These are phyloP conservation scores for Vanderwaltozyma tropicalis DNA, from an alignment of 805 yeast genomes.

Conservation along the genomic window DNA sequence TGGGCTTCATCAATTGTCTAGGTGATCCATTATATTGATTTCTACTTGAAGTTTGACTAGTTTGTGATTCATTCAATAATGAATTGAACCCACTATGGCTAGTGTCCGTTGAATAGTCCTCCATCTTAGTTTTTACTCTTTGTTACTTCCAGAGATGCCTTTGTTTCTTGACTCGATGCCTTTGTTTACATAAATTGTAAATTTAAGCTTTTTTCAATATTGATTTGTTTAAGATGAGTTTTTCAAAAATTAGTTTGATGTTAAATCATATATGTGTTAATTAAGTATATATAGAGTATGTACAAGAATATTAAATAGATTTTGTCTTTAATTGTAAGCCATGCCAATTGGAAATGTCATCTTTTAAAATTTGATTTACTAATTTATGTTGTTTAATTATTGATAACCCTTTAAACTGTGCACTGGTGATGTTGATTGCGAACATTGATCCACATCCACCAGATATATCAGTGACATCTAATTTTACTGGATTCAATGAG, in stretches of 20 bases:
- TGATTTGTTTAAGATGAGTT: too few relatives aligned
- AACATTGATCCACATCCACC: constrained; percentile 99
- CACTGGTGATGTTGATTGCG: constrained; percentile 67
- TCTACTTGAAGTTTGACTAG: not conserved
- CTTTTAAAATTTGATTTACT: constrained; percentile 71
- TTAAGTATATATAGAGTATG: too few relatives aligned
- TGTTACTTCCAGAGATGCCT: too few relatives aligned
- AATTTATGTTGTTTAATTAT: constrained; percentile 88
- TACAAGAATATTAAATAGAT: not conserved
- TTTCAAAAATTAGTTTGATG: too few relatives aligned
- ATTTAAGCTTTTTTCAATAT: too few relatives aligned
- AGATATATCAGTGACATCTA: constrained; percentile 71
- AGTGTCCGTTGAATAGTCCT: constrained; percentile 1
- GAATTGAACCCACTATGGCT: not conserved
- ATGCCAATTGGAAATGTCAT: constrained; percentile 88
- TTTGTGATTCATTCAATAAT: too few relatives aligned
- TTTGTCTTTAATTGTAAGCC: constrained; percentile 79
- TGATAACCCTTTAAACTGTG: constrained; percentile 63
- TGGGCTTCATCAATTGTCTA: not conserved
- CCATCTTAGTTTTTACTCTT: constrained; percentile 1
- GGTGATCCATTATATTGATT: not conserved
- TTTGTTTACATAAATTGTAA: not conserved
- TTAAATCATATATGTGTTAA: too few relatives aligned
- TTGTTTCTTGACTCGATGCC: too few relatives aligned
- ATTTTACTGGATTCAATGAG: constrained; percentile 47